Evolutionary conservation across 2,329 filamentous ascomycete genomes (phyloP).

Genomic region (Cytospora paraplurivora): DNA sequence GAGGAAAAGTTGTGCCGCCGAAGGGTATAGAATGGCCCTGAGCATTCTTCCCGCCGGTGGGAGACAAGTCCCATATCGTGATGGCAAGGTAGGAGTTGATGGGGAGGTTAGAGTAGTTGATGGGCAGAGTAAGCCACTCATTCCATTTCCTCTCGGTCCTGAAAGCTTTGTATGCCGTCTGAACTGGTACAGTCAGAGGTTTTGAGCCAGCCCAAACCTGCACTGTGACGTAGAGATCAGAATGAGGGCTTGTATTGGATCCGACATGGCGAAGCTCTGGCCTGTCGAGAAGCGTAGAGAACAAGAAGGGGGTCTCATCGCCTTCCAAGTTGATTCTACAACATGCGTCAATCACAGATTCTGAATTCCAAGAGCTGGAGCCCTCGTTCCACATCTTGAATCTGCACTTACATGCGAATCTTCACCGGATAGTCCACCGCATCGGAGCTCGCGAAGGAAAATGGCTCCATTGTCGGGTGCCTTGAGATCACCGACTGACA

Average conservation of each 20-base stretch:
- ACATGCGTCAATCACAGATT: conserved; percentile 7
- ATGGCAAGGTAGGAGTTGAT: conserved; percentile 83
- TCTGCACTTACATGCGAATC: conserved; percentile 60
- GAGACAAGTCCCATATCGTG: conserved; percentile 92
- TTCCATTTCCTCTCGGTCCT: conserved; percentile 83
- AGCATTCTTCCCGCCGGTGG: conserved; percentile 69
- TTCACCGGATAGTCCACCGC: conserved; percentile 74
- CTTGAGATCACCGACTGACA: conserved; percentile 10
- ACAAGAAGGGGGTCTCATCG: conserved; percentile 71
- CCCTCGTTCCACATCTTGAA: not conserved
- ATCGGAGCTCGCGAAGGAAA: conserved; percentile 90
- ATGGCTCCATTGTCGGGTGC: conserved; percentile 74
- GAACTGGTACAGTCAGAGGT: conserved; percentile 84
- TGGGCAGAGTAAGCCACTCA: conserved; percentile 89
- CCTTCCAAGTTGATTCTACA: conserved; percentile 74
- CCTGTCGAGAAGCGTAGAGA: conserved; percentile 75
- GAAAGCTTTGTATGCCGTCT: conserved; percentile 92
- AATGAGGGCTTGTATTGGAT: conserved; percentile 79
- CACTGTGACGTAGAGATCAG: conserved; percentile 88
- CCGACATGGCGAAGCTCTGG: conserved; percentile 84
- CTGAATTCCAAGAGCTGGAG: not conserved
- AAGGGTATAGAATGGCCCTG: conserved; percentile 84
- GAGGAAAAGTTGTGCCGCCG: conserved; percentile 84
- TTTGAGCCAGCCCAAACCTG: conserved; percentile 97
- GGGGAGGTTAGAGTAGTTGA: conserved; percentile 81